Percentiles rank a stretch among this genome's conserved stretches.
phyloP scores from a whole-genome alignment of 305 asterid species.

The Fraxinus albicans region DNA sequence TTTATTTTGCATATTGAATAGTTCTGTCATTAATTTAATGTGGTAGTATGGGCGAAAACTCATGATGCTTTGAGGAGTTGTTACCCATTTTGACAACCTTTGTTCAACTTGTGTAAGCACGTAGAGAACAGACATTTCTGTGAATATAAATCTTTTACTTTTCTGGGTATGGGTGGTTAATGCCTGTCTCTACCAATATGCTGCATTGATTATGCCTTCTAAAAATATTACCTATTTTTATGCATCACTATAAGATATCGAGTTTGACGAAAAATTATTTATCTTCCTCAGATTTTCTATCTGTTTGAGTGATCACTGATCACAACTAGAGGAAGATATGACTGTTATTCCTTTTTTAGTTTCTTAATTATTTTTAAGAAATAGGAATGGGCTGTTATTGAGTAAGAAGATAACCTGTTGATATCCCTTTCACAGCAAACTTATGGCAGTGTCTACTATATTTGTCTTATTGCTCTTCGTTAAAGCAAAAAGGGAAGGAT shows the following conservation, averaged over 20 bases:
- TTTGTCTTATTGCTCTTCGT: neutral
- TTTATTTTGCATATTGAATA: neutral
- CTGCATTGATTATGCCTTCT: neutral
- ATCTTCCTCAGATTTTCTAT: neutral
- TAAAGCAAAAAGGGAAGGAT: neutral
- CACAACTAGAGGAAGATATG: neutral
- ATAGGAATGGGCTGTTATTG: neutral
- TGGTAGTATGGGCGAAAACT: neutral
- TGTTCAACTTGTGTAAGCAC: neutral
- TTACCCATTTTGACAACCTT: neutral
- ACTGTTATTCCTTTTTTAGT: neutral
- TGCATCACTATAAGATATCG: neutral
- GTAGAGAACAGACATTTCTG: neutral
- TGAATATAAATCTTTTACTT: neutral
- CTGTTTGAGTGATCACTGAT: neutral
- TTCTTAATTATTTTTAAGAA: neutral
- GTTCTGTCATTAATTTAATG: neutral
- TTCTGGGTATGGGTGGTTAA: neutral
- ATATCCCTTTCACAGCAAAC: neutral
- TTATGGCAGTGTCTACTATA: neutral
- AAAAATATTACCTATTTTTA: neutral
- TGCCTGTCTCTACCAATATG: neutral
- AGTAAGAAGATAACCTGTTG: neutral
- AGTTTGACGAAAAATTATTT: neutral
- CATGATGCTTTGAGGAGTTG: neutral